Evolutionary conservation across 768 basidiomycete species (phyloP), one percentile per base, ranked within the genome.

Genomic region (Tubosaeta brunneosetosa): DNA sequence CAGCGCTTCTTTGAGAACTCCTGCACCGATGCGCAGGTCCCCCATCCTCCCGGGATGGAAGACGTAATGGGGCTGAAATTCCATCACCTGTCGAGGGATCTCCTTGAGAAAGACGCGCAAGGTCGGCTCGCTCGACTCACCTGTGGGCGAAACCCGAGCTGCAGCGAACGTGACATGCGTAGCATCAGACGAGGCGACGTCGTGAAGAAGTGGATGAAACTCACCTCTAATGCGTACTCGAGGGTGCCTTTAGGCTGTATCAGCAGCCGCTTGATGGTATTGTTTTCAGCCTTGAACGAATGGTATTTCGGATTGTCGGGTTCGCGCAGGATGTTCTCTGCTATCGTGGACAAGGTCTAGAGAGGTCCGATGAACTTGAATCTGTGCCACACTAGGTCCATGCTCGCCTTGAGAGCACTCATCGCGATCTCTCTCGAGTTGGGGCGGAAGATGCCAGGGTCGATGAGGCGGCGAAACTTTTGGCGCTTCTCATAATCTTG

Each of bases 171-270:
- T 26, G 22, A 22, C 2, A 14, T 5, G 42, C 49, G 56, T 60
- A 47, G 22, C 47, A 47, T 9, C 36, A 10, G 11, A 51, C 46
- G 27, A 48, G 47, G 49, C 13, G 29, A 29, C 29, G 29, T 22
- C 22, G 22, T 22, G 22, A 22, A 22, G 29, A 9, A 47, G 26
- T 3, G 49, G 46, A 19, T 17, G 57, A 31, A n/a, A 76, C 86
- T 68, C 29, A 88, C 90, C 61, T 80, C 87, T 38, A 88, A 75
- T 1, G 86, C 88, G 71, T 87, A 92, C 65, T 93, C 90, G 36
- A 93, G 70, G 0, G 86, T 77, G 3, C 90, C 68, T 72, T 85
- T 81, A 13, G 82, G 82, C 37, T 89, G 79, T 14, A 93, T 77
- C 29, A 92, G 64, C 55, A 81, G 71, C 14, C 77, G 74, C 71